Evolutionary conservation across 345 rosid genomes (phyloP).

Genomic region (Carallia pectinifolia): DNA sequence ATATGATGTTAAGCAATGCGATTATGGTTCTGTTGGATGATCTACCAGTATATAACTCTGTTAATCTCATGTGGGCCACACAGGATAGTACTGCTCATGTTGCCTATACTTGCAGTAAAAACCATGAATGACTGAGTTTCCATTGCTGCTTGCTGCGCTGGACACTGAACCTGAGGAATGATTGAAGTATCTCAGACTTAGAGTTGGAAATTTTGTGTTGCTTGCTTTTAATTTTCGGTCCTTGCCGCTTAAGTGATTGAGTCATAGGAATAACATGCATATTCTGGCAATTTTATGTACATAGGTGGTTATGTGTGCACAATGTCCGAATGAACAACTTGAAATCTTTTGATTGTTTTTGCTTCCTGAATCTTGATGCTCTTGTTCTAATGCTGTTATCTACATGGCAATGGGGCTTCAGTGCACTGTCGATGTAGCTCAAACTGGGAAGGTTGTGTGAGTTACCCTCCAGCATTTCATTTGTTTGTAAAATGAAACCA

Average conservation of each 20-base stretch:
- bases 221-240: not conserved
- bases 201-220: not conserved
- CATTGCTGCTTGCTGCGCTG: not conserved
- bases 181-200: too few species aligned
- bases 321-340: not conserved
- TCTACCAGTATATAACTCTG: not conserved
- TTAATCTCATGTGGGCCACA: not conserved
- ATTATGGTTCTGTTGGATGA: not conserved
- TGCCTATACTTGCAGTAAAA: not conserved
- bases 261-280: not conserved
- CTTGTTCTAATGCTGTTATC: not conserved
- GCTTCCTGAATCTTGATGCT: not conserved
- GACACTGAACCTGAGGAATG: not conserved
- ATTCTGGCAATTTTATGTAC: not conserved
- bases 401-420: constrained; percentile 19
- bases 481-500: constrained; percentile 58
- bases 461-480: constrained; percentile 18
- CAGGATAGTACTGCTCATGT: not conserved
- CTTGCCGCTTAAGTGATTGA: not conserved
- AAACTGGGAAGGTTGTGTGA: constrained; percentile 46
- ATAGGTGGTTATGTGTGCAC: not conserved
- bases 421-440: constrained; percentile 39
- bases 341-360: not conserved
- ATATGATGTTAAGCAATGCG: too few species aligned
- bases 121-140: not conserved